Base-by-base conservation (phyloP, 148 eudicot species). In the Linanthus parryae region DNA sequence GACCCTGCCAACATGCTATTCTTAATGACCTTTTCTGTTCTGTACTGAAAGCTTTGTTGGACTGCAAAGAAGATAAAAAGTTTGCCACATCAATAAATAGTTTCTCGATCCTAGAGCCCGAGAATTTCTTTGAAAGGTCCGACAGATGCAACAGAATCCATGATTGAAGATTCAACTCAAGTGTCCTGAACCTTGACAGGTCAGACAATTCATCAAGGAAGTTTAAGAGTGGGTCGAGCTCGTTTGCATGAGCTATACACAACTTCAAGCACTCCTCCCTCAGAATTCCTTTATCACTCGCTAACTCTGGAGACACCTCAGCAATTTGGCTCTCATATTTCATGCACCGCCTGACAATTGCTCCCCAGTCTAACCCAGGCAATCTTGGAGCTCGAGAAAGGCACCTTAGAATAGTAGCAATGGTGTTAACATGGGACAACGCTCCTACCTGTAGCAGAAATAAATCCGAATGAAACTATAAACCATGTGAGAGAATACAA, bases 161-260 rank as follows among this genome's bases (percentile, higher is more conserved):
- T 17, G 70, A 75, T 69, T 87, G 94, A 64, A 77, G 73, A 69
- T 66, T 62, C 54, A 63, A 56, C 77, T 87, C 85, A 63, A 92
- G 88, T 41, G 73, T 68, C 68, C 71, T 72, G 56, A 87, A 87
- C 76, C 94, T 84, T 22, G 84, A 51, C 43, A 87, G 58, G 53
- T 88, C 83, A 59, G 74, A 77, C 7, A 84, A 69, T 63, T 92
- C 99, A 80, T 87, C 94, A 45, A 92, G 71, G 73, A 82, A 79
- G 62, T 58, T 63, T 37, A 92, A 74, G 39, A 92, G 79, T 18
- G 75, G 44, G 44, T 80, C 77, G 60, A 76, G 67, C 48, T 77
- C 71, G 52, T 64, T 64, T 49, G 88, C 94, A 64, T 87, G 94
- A 62, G 68, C 78, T 61, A 92, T 34, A 19, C 77, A 75, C 60